Base-by-base conservation (phyloP, 257 asterid species). In the Scutellaria galericulata region DNA sequence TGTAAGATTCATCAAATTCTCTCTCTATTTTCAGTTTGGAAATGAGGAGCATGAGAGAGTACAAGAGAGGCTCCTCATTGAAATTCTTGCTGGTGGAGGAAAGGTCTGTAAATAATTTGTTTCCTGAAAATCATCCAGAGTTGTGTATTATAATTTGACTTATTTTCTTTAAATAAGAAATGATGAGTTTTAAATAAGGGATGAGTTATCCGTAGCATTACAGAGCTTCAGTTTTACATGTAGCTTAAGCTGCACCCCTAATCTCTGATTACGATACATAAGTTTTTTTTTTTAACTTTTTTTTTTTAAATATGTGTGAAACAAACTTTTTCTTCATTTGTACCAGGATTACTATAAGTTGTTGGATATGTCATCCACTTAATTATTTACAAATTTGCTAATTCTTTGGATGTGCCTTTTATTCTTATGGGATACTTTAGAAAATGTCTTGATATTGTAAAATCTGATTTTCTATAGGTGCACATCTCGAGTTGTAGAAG, bases 11-110 rank as follows among this genome's bases (percentile, higher is more conserved):
- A 55, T 66, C 37, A 35, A 68, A 56, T 60, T 48, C 64, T 56
- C 60, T 64, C 62, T 60, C 7, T 47, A 66, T 78, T 74, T 84
- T 77, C 89, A 95, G 99, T 77, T 81, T 72, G 90, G 89, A 75
- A 88, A 81, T 65, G 88, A 68, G 78, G 78, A 80, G 76, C 75
- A 65, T 67, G 89, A 84, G 75, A 78, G 72, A 58, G 73, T 44
- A 77, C 88, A 81, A 40, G 99, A 95, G 80, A 82, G 84, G 76
- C 80, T 86, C 69, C 84, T 95, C 70, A 83, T 95, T 68, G 88
- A 92, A 81, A 84, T 90, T 83, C 93, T 92, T 84, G 99, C 97
- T 72, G 87, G 86, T 78, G 99, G 98, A 71, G 99, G 98, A 80
- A 95, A 95, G 99, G 99, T 91, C 73, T 72, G 89, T 81, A 15